phyloP scores from a whole-genome alignment of 1,284 basidiomycete genomes.

The Agroathelia rolfsii region DNA sequence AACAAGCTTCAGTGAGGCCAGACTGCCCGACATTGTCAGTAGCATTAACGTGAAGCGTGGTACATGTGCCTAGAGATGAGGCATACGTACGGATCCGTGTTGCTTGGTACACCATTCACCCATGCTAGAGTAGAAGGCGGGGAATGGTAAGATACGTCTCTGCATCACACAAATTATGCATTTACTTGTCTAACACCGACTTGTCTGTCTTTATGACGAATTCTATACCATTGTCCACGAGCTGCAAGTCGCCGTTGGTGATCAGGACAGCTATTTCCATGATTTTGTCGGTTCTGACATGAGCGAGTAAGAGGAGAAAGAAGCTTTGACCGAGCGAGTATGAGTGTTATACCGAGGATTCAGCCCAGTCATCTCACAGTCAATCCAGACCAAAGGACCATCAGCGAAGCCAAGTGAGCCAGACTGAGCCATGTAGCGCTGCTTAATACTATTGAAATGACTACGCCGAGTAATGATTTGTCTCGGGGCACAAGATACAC shows the following conservation, averaged over 20 bases:
- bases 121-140: constrained; percentile 41
- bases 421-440: too few relatives aligned
- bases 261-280: constrained; percentile 68
- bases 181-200: constrained; percentile 50
- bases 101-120: constrained; percentile 67
- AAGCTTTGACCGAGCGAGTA: constrained; percentile 1
- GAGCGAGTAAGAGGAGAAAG: not conserved
- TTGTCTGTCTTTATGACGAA: constrained; percentile 65
- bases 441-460: too few relatives aligned
- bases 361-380: constrained; percentile 82
- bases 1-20: constrained; percentile 60
- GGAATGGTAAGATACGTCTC: constrained; percentile 1
- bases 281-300: not conserved
- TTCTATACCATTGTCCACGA: constrained; percentile 66
- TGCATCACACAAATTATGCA: constrained; percentile 5
- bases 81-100: constrained; percentile 47
- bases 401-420: constrained; percentile 38
- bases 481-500: too few relatives aligned
- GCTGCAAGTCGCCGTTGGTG: constrained; percentile 68
- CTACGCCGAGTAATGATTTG: too few relatives aligned
- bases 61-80: constrained; percentile 3
- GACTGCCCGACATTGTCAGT: constrained; percentile 35
- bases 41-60: constrained; percentile 3
- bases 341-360: constrained; percentile 46
- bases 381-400: constrained; percentile 80